These are phyloP conservation scores for Orychophragmus violaceus DNA, from an alignment of 345 rosid species.

Conservation along the genomic window DNA sequence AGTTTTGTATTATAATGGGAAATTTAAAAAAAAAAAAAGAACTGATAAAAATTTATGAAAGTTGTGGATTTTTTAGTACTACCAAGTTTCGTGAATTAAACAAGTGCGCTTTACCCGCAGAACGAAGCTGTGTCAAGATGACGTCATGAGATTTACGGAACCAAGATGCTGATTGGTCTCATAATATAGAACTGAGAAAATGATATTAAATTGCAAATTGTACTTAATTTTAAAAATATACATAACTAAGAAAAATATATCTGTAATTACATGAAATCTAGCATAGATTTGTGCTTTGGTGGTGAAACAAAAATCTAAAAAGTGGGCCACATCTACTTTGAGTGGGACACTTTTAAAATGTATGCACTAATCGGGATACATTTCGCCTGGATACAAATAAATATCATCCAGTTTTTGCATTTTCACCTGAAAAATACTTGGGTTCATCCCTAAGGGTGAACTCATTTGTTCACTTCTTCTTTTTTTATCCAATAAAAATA, in stretches of 20 bases:
- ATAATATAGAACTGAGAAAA: not conserved
- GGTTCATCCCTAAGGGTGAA: no score
- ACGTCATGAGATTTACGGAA: conserved; percentile 15
- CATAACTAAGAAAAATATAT: no score
- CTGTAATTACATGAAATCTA: conserved; percentile 17
- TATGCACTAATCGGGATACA: conserved; percentile 13
- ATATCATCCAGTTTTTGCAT: not conserved
- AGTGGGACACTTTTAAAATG: not conserved
- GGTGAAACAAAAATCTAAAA: not conserved
- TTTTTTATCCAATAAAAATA: no score
- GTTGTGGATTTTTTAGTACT: conserved; percentile 19
- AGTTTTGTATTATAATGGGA: not conserved
- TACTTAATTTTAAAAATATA: no score
- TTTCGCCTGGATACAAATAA: conserved; percentile 5
- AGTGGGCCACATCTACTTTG: not conserved
- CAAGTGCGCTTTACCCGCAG: conserved; percentile 31
- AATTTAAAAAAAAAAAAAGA: no score
- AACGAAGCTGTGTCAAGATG: not conserved
- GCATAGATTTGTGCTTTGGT: not conserved
- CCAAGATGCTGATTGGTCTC: conserved; percentile 22
- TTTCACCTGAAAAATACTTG: no score
- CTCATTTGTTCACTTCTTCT: no score
- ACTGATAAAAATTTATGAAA: conserved; percentile 20
- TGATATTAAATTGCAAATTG: not conserved
- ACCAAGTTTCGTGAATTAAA: conserved; percentile 24